A percentile compares a stretch with the other conserved stretches of the same genome.
Conservation (phyloP, 345 rosid genomes). For the Gossypium mustelinum region DNA sequence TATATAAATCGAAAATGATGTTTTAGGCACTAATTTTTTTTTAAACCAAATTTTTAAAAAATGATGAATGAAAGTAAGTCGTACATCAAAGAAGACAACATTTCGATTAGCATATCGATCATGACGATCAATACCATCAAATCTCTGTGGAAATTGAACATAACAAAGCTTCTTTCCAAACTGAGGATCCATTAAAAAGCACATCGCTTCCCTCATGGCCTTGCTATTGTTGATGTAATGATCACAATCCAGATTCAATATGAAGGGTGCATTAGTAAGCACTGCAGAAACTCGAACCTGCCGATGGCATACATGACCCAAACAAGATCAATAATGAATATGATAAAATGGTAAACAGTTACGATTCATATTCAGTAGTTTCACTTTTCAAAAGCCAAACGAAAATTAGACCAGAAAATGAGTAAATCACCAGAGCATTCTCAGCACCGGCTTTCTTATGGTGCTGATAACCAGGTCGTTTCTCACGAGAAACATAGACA, state of each 20-base stretch:
- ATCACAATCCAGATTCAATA: conserved; percentile 92
- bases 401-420: neutral
- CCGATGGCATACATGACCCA: neutral
- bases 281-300: conserved; percentile 98
- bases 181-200: conserved; percentile 95
- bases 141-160: conserved; percentile 94
- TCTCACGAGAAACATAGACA: conserved; percentile 94
- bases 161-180: conserved; percentile 94
- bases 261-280: conserved; percentile 87
- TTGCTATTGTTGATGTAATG: conserved; percentile 91
- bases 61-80: conserved; percentile 6
- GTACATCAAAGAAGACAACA: conserved; percentile 89
- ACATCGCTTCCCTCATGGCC: conserved; percentile 93
- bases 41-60: neutral
- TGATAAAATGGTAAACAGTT: neutral
- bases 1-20: conserved; percentile 19
- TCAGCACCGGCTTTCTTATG: conserved; percentile 99
- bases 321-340: neutral
- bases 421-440: conserved; percentile 77
- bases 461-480: conserved; percentile 86
- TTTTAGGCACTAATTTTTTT: neutral
- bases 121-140: conserved; percentile 92
- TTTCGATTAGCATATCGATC: conserved; percentile 95
- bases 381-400: neutral
- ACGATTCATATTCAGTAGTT: neutral